Conservation (phyloP, 129 eudicot species). For the Lactuca sativa region DNA sequence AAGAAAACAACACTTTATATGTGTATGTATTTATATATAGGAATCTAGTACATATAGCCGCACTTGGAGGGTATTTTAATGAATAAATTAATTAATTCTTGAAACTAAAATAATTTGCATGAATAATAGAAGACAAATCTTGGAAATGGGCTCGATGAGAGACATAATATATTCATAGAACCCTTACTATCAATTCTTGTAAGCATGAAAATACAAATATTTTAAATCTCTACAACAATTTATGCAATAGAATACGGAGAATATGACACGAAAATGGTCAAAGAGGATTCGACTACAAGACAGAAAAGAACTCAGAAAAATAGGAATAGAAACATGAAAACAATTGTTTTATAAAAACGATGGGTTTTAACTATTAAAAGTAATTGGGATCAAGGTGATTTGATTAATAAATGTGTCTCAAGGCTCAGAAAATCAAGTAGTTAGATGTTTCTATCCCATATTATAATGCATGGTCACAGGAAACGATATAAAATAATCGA, state of each 20-base stretch:
- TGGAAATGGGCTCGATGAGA: constrained; percentile 44
- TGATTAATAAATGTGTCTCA: constrained; percentile 73
- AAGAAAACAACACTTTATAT: background rate
- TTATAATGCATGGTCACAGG: constrained; percentile 22
- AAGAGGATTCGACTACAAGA: constrained; percentile 39
- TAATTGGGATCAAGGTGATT: constrained; percentile 37
- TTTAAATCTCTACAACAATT: constrained; percentile 9
- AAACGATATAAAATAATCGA: constrained; percentile 26
- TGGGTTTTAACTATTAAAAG: constrained; percentile 35
- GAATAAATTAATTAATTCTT: constrained; percentile 11
- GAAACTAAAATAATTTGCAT: background rate
- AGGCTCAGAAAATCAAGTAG: constrained; percentile 58
- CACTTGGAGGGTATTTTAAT: background rate
- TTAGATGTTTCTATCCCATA: constrained; percentile 75
- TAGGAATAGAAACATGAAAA: constrained; percentile 94
- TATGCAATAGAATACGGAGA: constrained; percentile 31
- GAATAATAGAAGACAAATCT: constrained; percentile 34
- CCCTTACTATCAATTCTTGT: constrained; percentile 33
- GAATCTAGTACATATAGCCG: constrained; percentile 15
- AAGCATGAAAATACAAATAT: constrained; percentile 12
- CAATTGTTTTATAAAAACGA: constrained; percentile 58
- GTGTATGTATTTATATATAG: background rate
- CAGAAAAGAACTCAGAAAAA: constrained; percentile 50
- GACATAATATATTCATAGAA: constrained; percentile 41
- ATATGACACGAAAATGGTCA: constrained; percentile 34